Evolutionary conservation across 2,329 filamentous ascomycete genomes (phyloP), one percentile per base, ranked within the genome.

Genomic region (Aspergillus glaucus): DNA sequence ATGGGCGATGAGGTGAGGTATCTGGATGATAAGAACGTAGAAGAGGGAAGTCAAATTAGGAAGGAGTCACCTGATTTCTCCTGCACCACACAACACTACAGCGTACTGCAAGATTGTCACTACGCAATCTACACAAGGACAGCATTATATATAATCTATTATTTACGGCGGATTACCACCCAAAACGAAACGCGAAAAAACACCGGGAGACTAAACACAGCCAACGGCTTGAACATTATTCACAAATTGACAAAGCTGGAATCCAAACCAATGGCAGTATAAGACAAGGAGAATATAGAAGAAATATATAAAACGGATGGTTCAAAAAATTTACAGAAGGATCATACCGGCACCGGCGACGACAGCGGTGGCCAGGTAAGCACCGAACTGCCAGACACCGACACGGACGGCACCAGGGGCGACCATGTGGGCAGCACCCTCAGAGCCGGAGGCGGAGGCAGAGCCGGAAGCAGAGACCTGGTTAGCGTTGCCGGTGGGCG

Each of bases 331-430:
- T 57, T 70, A 75, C 60, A 75, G 56, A 46, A 73, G 51, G 46
- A 74, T 63, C 68, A 74, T 73, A 28, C 66, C 68, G 34, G 61
- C 62, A 44, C 71, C 72, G 51, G 69, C 65, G 34, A 69, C 51
- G 45, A 69, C 48, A 34, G 70, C 70, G 40, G 64, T 59, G 6
- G 64, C 54, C 14, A 74, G 49, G 52, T 71, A 74, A 8, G 62
- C 63, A 32, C 60, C 70, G 45, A 74, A 47, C 46, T 70, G 64
- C 48, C 67, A 37, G 39, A 65, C 45, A 39, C 66, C 67, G 46
- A 71, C 53, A 24, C 64, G 60, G 30, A 69, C 55, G 34, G 51
- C 55, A 22, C 56, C 59, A 30, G 58, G 59, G 45, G 54, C 52
- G 45, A 62, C 46, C 17, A 55, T 49, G 41, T 50, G 54, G 34